These are phyloP conservation scores for Dunaliella primolecta DNA, from an alignment of 139 green algal species.

Conservation along the genomic window DNA sequence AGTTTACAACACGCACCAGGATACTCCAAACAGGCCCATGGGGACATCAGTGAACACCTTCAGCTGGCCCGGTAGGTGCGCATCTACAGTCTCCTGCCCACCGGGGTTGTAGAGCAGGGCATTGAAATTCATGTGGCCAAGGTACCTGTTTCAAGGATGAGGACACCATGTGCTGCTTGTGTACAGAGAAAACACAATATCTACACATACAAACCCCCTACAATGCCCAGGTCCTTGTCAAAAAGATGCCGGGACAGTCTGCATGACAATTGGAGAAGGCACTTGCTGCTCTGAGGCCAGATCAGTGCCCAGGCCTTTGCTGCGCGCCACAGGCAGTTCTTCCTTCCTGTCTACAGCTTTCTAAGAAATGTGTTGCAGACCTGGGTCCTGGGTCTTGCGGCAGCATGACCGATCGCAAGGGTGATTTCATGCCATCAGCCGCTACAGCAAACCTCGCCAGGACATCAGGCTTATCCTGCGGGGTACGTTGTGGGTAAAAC, in stretches of 20 bases:
- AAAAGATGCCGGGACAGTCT: no score
- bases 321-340: no score
- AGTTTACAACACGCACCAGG: no score
- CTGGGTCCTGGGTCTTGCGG: conserved; percentile 30
- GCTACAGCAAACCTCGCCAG: conserved; percentile 37
- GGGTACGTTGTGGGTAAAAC: no score
- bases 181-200: no score
- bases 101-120: conserved; percentile 34
- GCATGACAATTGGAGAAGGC: no score
- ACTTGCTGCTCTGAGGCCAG: no score
- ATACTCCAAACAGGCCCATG: conserved; percentile 6
- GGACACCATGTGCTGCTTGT: no score
- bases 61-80: conserved; percentile 17
- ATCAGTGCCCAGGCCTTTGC: no score
- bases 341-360: no score
- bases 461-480: conserved; percentile 28
- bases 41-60: not conserved
- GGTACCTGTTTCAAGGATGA: conserved; percentile 17
- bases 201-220: no score
- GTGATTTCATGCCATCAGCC: conserved; percentile 42
- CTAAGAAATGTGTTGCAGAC: not conserved
- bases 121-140: conserved; percentile 57
- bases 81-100: conserved; percentile 7
- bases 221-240: no score
- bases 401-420: conserved; percentile 31